These are phyloP conservation scores for Mycena polygramma DNA, from an alignment of 768 basidiomycete genomes.

Conservation along the genomic window DNA sequence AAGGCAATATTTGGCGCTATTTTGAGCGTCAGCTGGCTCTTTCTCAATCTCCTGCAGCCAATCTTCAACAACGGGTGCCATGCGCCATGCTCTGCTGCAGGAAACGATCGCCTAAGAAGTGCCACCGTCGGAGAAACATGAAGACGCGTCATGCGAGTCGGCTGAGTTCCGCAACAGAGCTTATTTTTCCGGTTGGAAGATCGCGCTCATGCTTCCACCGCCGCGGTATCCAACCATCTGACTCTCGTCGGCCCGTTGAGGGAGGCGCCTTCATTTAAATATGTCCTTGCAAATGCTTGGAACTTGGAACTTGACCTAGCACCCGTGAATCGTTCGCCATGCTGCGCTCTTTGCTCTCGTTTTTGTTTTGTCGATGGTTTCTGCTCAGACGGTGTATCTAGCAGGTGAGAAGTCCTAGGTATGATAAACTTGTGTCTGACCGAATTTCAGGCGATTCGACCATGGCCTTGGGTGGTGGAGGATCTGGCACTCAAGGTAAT, in stretches of 20 bases:
- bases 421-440: neutral
- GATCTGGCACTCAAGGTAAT: constrained; percentile 29
- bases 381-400: constrained; percentile 26
- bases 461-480: constrained; percentile 34
- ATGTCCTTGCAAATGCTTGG: neutral
- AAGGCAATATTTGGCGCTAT: no score
- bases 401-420: constrained; percentile 4
- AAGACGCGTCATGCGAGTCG: constrained; percentile 1
- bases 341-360: constrained; percentile 1
- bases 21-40: no score
- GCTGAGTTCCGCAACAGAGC: neutral
- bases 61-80: no score
- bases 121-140: constrained; percentile 6
- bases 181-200: constrained; percentile 13
- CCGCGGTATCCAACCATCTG: constrained; percentile 12
- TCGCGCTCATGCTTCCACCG: neutral
- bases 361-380: constrained; percentile 18
- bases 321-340: constrained; percentile 7
- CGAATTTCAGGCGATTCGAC: constrained; percentile 15
- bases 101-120: neutral
- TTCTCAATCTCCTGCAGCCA: no score
- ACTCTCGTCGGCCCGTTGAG: constrained; percentile 24
- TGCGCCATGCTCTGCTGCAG: no score
- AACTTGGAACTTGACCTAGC: neutral
- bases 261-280: constrained; percentile 1